phyloP scores from a whole-genome alignment of 2,329 filamentous ascomycete species.

The Gyromitra esculenta region DNA sequence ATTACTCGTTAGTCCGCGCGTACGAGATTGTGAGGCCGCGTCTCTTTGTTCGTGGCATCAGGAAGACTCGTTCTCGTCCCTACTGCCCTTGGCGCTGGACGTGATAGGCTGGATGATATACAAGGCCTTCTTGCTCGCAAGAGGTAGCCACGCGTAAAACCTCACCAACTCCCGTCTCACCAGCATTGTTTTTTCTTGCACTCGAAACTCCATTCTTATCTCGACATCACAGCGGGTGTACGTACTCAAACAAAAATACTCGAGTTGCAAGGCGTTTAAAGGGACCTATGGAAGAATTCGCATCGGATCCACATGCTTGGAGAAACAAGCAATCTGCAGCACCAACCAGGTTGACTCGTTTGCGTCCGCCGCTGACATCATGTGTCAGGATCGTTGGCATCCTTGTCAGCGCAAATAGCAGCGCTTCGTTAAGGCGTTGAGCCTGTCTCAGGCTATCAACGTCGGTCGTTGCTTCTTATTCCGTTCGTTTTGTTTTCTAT shows the following conservation, averaged over 20 bases:
- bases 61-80: no score
- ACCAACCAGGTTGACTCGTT: slow-evolving; percentile 19
- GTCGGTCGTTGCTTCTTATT: slow-evolving; percentile 2
- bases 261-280: background rate
- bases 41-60: background rate
- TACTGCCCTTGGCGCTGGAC: no score
- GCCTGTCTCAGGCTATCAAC: slow-evolving; percentile 28
- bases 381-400: slow-evolving; percentile 20
- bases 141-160: background rate
- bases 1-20: background rate
- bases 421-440: background rate
- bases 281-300: background rate
- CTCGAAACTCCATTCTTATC: background rate
- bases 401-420: background rate
- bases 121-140: background rate
- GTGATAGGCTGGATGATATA: background rate
- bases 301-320: background rate
- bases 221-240: background rate
- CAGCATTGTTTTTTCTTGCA: background rate
- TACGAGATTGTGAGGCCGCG: background rate
- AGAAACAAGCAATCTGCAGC: slow-evolving; percentile 14
- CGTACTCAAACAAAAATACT: background rate
- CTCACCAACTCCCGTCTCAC: background rate
- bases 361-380: slow-evolving; percentile 48
- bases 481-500: background rate